Evolutionary conservation across 164 flowering plant genomes (phyloP), one percentile per base, ranked within the genome.

Genomic region (Tinospora cordifolia): DNA sequence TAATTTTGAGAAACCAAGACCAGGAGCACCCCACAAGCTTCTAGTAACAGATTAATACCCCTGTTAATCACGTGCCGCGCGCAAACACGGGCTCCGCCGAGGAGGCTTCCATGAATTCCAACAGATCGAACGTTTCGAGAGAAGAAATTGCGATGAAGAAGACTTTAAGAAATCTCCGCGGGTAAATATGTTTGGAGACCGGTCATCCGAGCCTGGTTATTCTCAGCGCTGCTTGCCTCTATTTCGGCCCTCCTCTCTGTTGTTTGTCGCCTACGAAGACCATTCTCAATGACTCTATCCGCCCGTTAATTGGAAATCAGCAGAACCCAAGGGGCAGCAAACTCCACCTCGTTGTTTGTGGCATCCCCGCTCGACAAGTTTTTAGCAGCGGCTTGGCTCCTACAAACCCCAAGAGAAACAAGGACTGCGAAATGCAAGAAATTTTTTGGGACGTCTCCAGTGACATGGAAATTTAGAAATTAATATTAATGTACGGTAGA

Each of bases 1-100:
- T 41, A 72, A 47, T 71, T 72, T 49, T 26, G 11, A 72, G 68
- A 77, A 71, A 67, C 75, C 70, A 69, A 70, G 15, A 67, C 75
- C 70, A 69, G 67, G 15, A 34, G 3, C 64, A 26, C 30, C 15
- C 73, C 54, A 69, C 49, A 67, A 65, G 17, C 19, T 54, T 39
- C 69, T 57, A n/a, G n/a, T n/a, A 27, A 65, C 39, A 26, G 39
- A 6, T 30, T 12, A 44, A 71, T 64, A 47, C 70, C 77, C 68
- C 72, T 30, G n/a, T n/a, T n/a, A n/a, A n/a, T n/a, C n/a, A n/a
- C n/a, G n/a, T n/a, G n/a, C n/a, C n/a, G n/a, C n/a, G n/a, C n/a
- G n/a, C n/a, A 44, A 44, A 44, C 12, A 44, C 9, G 10, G 47
- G 14, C 47, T 44, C 2, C 13, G 47, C 12, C 14, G 36, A 6